These are phyloP conservation scores for Daldinia eschscholtzii DNA, from an alignment of 2,329 filamentous ascomycete species.

Conservation along the genomic window DNA sequence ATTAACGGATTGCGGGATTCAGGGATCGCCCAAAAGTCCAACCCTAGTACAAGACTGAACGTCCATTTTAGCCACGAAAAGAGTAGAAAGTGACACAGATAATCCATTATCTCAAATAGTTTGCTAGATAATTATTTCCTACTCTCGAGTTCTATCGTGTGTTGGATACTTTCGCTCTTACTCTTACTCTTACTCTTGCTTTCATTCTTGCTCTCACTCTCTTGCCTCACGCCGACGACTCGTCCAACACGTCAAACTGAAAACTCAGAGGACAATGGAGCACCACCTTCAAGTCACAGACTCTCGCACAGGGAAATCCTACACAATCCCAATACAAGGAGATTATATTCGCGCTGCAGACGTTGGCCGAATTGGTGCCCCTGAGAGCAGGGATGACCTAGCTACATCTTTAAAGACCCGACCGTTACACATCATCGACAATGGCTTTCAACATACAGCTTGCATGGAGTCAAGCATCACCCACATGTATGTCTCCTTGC, in stretches of 20 bases:
- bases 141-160: slow-evolving; percentile 25
- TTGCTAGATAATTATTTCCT: slow-evolving; percentile 25
- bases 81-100: neutral
- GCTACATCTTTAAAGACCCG: slow-evolving; percentile 24
- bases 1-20: slow-evolving; percentile 42
- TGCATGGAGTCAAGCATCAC: slow-evolving; percentile 50
- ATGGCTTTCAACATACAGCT: slow-evolving; percentile 47
- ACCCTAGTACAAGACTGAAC: slow-evolving; percentile 23
- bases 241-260: neutral
- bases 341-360: slow-evolving; percentile 45
- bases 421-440: slow-evolving; percentile 44
- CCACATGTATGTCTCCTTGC: slow-evolving; percentile 41
- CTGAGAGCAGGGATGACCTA: slow-evolving; percentile 28
- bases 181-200: neutral
- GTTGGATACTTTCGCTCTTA: slow-evolving; percentile 9
- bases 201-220: neutral
- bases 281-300: slow-evolving; percentile 45
- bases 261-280: slow-evolving; percentile 35
- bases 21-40: slow-evolving; percentile 36
- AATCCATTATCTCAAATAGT: slow-evolving; percentile 28
- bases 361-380: slow-evolving; percentile 42
- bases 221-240: neutral
- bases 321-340: slow-evolving; percentile 45
- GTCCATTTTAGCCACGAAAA: slow-evolving; percentile 9
- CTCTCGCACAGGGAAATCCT: slow-evolving; percentile 47